Evolutionary conservation across 2,329 filamentous ascomycete genomes (phyloP).

Genomic region (Tolypocladium sp.): DNA sequence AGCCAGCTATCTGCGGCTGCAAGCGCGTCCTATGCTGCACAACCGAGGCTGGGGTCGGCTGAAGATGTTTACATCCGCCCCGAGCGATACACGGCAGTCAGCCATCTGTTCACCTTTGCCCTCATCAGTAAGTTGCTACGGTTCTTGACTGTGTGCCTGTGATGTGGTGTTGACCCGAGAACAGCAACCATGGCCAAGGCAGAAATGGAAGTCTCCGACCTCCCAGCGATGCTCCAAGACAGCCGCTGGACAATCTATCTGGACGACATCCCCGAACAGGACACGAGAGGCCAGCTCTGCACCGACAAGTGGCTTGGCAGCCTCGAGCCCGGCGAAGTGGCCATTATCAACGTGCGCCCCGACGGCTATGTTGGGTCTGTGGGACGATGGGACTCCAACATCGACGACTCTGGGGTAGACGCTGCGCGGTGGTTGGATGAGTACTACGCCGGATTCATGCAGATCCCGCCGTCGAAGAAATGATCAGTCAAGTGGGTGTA

Average conservation of each 20-base stretch:
- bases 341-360: conserved; percentile 59
- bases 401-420: conserved; percentile 39
- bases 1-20: conserved; percentile 50
- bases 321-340: conserved; percentile 46
- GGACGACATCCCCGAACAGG: conserved; percentile 51
- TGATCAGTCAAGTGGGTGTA: not conserved
- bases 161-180: conserved; percentile 6
- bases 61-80: conserved; percentile 59
- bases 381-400: conserved; percentile 40
- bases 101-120: conserved; percentile 60
- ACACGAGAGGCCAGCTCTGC: conserved; percentile 42
- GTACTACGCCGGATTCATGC: conserved; percentile 46
- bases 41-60: conserved; percentile 46
- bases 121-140: conserved; percentile 47
- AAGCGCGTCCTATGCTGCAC: conserved; percentile 50
- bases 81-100: conserved; percentile 59
- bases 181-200: conserved; percentile 50
- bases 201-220: conserved; percentile 55
- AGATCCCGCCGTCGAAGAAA: conserved; percentile 28
- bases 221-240: conserved; percentile 52
- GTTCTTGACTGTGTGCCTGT: not conserved
- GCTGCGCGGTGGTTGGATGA: conserved; percentile 45
- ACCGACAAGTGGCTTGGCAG: conserved; percentile 62
- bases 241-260: conserved; percentile 67
- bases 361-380: conserved; percentile 68